Percentiles rank a stretch among this genome's conserved stretches.
These are phyloP conservation scores for Parietaria judaica DNA, from an alignment of 306 rosid genomes.

Conservation along the genomic window DNA sequence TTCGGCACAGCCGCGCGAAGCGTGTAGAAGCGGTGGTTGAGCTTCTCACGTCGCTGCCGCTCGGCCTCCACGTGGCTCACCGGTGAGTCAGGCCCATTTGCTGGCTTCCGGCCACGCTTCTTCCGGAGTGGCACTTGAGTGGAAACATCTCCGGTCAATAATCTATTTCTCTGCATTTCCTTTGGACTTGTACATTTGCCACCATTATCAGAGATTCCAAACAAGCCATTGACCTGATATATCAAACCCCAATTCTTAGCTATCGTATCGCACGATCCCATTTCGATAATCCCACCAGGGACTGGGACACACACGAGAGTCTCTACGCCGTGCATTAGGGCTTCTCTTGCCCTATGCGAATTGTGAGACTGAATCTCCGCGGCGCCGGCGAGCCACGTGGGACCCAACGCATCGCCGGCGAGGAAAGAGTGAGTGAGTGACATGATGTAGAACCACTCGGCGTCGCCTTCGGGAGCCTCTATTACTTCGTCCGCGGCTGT, in stretches of 20 bases:
- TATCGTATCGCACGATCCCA: slow-evolving; percentile 54
- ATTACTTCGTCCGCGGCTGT: slow-evolving; percentile 14
- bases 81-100: slow-evolving; percentile 39
- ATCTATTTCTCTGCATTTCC: too few relatives aligned
- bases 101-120: slow-evolving; percentile 63
- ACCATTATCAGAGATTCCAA: slow-evolving; percentile 13
- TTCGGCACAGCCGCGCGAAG: slow-evolving; percentile 79
- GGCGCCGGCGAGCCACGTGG: slow-evolving; percentile 58
- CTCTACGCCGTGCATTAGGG: slow-evolving; percentile 58
- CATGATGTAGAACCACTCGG: slow-evolving; percentile 90
- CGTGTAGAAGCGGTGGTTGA: slow-evolving; percentile 79
- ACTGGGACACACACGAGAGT: slow-evolving; percentile 73
- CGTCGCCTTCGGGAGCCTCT: slow-evolving; percentile 26
- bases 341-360: slow-evolving; percentile 72
- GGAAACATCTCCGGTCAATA: too few relatives aligned
- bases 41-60: slow-evolving; percentile 80
- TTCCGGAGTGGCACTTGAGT: slow-evolving; percentile 7
- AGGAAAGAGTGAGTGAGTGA: slow-evolving; percentile 55
- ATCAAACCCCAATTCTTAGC: slow-evolving; percentile 49
- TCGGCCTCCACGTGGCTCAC: slow-evolving; percentile 86
- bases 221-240: slow-evolving; percentile 45
- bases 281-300: slow-evolving; percentile 48
- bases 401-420: slow-evolving; percentile 25
- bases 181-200: too few relatives aligned
- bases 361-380: slow-evolving; percentile 43